Percentiles rank a stretch among this genome's conserved stretches.
Evolutionary conservation across 1,139 yeast genomes (phyloP).

Genomic region (Sugiyamaella xylanicola): DNA sequence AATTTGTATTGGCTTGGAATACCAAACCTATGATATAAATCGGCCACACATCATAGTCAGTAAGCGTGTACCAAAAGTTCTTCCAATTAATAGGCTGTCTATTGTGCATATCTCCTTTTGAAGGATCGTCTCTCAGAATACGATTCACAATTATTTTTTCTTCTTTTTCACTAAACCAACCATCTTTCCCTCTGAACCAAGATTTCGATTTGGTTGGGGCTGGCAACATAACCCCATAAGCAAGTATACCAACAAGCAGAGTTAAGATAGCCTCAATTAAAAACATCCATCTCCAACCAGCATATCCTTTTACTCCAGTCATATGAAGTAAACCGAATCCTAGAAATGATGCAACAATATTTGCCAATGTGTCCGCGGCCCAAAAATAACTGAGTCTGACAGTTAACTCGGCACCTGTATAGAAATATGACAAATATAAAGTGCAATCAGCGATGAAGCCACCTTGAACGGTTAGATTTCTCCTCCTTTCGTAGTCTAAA

Average conservation of each 20-base stretch:
- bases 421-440: slow-evolving; percentile 55
- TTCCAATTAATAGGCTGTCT: slow-evolving; percentile 53
- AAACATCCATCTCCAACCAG: slow-evolving; percentile 70
- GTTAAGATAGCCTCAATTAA: slow-evolving; percentile 64
- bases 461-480: slow-evolving; percentile 44
- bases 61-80: slow-evolving; percentile 47
- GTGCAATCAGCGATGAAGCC: slow-evolving; percentile 58
- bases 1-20: slow-evolving; percentile 48
- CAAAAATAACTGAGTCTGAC: slow-evolving; percentile 52
- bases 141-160: slow-evolving; percentile 64
- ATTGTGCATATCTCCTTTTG: slow-evolving; percentile 69
- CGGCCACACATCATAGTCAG: slow-evolving; percentile 64
- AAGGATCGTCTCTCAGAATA: slow-evolving; percentile 66
- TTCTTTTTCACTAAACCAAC: slow-evolving; percentile 67
- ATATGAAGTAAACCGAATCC: slow-evolving; percentile 51
- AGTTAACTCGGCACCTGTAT: slow-evolving; percentile 51
- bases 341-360: slow-evolving; percentile 43
- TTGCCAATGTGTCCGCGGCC: slow-evolving; percentile 41
- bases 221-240: slow-evolving; percentile 56
- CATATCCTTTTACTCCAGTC: slow-evolving; percentile 43
- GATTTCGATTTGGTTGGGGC: slow-evolving; percentile 57
- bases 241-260: slow-evolving; percentile 53
- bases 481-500: slow-evolving; percentile 31
- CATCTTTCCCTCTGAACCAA: slow-evolving; percentile 55
- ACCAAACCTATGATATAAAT: slow-evolving; percentile 55